A percentile compares a stretch with the other conserved stretches of the same genome.
These are phyloP conservation scores for Nothophoma quercina DNA, from an alignment of 2,329 filamentous ascomycete species.

Conservation along the genomic window DNA sequence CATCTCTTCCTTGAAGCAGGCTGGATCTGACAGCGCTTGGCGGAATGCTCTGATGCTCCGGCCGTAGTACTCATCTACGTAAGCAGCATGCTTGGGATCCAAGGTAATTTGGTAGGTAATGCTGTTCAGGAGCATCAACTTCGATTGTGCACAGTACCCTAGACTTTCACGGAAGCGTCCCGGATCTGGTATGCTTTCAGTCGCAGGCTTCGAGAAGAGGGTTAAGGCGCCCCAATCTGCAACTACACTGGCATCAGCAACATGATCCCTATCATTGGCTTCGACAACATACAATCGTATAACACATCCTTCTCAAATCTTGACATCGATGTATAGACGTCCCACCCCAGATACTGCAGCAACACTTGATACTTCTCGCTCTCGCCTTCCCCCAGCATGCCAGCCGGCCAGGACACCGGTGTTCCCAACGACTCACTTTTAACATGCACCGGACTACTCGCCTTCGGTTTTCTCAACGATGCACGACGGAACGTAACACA, in stretches of 20 bases:
- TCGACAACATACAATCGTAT: constrained; percentile 10
- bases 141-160: constrained; percentile 7
- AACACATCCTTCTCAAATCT: constrained; percentile 12
- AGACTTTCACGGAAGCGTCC: constrained; percentile 10
- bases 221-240: constrained; percentile 17
- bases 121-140: constrained; percentile 14
- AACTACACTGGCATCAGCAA: neutral
- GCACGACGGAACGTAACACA: constrained; percentile 3
- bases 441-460: neutral
- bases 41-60: constrained; percentile 13
- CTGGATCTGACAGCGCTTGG: constrained; percentile 3
- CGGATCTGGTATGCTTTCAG: constrained; percentile 5
- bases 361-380: constrained; percentile 5
- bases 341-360: constrained; percentile 3
- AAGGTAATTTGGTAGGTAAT: constrained; percentile 15
- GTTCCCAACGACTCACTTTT: neutral
- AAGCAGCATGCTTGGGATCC: constrained; percentile 8
- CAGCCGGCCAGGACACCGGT: neutral
- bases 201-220: constrained; percentile 6
- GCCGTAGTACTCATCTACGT: constrained; percentile 14
- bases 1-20: constrained; percentile 8
- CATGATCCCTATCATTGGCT: no score
- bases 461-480: constrained; percentile 4
- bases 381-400: neutral
- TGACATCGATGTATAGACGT: neutral